Percentiles rank a stretch among this genome's conserved stretches.
phyloP scores from a whole-genome alignment of 345 rosid genomes.

The Kernera saxatilis region DNA sequence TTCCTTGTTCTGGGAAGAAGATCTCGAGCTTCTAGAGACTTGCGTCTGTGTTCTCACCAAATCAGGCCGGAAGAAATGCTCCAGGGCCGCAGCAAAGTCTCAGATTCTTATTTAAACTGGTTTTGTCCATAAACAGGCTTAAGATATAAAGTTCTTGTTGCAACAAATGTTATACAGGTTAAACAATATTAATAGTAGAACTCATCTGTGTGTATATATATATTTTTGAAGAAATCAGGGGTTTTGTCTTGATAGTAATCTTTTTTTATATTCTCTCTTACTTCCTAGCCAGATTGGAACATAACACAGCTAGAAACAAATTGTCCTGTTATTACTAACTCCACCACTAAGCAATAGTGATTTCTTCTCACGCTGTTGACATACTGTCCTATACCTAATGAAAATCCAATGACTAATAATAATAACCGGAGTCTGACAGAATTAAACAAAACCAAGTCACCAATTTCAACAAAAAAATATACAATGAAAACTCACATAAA shows the following conservation, averaged over 20 bases:
- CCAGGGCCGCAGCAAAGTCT: conserved; percentile 64
- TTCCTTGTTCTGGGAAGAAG: conserved; percentile 73
- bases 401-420: no score
- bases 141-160: background rate
- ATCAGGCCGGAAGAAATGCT: conserved; percentile 63
- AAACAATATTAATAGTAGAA: conserved; percentile 2
- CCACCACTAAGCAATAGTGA: background rate
- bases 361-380: no score
- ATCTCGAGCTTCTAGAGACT: conserved; percentile 64
- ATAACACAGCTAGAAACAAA: background rate
- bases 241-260: background rate
- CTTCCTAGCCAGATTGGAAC: background rate
- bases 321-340: background rate
- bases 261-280: background rate
- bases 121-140: background rate
- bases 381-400: background rate
- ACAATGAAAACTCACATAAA: background rate
- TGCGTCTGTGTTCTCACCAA: conserved; percentile 69
- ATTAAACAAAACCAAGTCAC: background rate
- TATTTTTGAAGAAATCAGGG: background rate
- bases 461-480: background rate
- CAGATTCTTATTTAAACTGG: conserved; percentile 56
- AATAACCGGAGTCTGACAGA: background rate
- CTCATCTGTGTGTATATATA: background rate
- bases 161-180: background rate